Base-by-base conservation (phyloP, 352 stramenopile genomes). In the Globisporangium irregulare region DNA sequence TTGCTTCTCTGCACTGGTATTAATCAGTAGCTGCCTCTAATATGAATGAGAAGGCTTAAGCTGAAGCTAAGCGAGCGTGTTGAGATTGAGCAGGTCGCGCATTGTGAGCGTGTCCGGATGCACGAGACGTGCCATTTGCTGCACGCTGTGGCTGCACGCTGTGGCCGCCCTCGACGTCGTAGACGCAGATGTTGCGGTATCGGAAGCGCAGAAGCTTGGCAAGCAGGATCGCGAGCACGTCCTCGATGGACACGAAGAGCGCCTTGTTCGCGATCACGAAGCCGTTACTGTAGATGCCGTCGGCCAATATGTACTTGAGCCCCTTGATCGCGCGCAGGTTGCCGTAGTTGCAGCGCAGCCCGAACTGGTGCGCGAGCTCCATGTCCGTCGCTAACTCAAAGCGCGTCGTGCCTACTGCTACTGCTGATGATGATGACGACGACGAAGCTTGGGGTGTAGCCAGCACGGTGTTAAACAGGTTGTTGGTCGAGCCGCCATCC, bases 91-190 rank as follows among this genome's bases (percentile, higher is more conserved):
- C 63, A 64, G 24, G 15, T 59, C 43, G 2, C 27, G 25, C 8
- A 56, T 10, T 10, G 63, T 29, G 53, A 69, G 63, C 10, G 38
- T 57, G 34, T 48, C 15, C 14, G 54, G 63, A 34, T 48, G 55
- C 36, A 68, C 32, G 38, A 62, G 55, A 12, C n/a, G 51, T 54
- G 38, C 53, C 25, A 62, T 68, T 36, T 68, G 63, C 63, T 68
- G 53, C 25, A 62, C 43, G 29, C 22, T 27, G 22, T 56, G 41
- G 41, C 53, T n/a, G 27, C 56, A 24, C 22, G 22, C 22, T 27
- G 22, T 56, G 41, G 41, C 53, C 29, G 27, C 56, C 64, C 34
- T 64, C 64, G 8, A 57, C 27, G 27, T 64, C 55, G 34, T 69
- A 64, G 29, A 51, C 57, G 29, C 64, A 48, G 41, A 64, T 53